phyloP scores from a whole-genome alignment of 78 protist genomes.

The Chrysochromulina tobinii region DNA sequence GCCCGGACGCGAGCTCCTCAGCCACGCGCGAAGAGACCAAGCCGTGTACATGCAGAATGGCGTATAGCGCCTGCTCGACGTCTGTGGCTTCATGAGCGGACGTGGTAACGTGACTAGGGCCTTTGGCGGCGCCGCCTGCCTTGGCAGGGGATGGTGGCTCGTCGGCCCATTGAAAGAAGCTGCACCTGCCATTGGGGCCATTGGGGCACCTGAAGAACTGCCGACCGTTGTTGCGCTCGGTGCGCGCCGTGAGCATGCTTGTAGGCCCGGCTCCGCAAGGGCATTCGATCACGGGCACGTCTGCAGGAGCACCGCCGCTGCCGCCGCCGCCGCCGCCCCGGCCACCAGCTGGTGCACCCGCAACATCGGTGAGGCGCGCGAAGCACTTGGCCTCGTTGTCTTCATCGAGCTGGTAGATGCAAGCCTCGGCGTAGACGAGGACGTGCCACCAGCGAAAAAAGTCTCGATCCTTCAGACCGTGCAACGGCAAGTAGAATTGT shows the following conservation, averaged over 20 bases:
- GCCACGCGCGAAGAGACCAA: not conserved
- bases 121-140: too few relatives aligned
- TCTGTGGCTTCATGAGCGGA: too few relatives aligned
- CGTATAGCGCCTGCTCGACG: not conserved
- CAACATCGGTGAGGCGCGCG: too few relatives aligned
- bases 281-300: not conserved
- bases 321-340: not conserved
- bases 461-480: not conserved
- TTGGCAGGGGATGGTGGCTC: too few relatives aligned
- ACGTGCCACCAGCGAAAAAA: not conserved
- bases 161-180: too few relatives aligned
- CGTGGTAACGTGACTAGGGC: too few relatives aligned
- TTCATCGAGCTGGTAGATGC: slow-evolving; percentile 4
- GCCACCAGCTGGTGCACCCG: not conserved
- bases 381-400: not conserved
- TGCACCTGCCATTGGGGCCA: too few relatives aligned
- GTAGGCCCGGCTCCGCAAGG: too few relatives aligned
- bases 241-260: too few relatives aligned
- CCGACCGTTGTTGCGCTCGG: too few relatives aligned
- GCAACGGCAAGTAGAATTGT: not conserved
- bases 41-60: not conserved
- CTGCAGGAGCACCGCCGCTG: not conserved
- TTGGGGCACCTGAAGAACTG: too few relatives aligned
- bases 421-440: not conserved
- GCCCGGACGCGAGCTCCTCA: not conserved